Evolutionary conservation across 257 asterid genomes (phyloP), one percentile per base, ranked within the genome.

Genomic region (Jacaranda mimosifolia): DNA sequence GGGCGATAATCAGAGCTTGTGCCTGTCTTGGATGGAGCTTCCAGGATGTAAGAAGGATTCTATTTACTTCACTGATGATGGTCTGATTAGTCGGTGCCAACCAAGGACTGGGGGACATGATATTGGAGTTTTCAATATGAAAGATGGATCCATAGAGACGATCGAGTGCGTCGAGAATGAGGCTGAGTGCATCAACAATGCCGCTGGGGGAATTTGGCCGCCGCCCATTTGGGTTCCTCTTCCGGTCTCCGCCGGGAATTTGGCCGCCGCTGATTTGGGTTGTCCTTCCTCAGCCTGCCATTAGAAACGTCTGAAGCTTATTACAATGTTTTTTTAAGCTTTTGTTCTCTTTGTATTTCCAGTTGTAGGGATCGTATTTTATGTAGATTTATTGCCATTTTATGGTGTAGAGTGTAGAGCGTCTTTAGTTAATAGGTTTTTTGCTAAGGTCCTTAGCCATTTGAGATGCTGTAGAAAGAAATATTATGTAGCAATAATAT

Each of bases 1-100:
- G 26, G 74, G 74, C 19, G 11, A 49, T 13, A 68, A 68, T 68
- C 46, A 68, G 60, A 68, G 74, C 46, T 48, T 48, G 74, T 68
- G 42, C 11, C 13, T 68, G 13, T 68, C 62, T 48, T 13, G 62
- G 3, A 19, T 4, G 74, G 62, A 48, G 74, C 15, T 68, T 48
- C 9, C n/a, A 4, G 59, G 74, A 26, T 26, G 53, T 68, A 2
- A 8, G 21, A 4, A 4, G 13, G 46, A 68, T 13, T 26, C 45
- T 48, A 18, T 68, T 68, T 68, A 48, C 62, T 68, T 68, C 46
- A 68, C 45, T 3, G 74, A 68, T 26, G 74, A 49, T 49, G 10
- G 17, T 7, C 14, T 35, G 11, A 1, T 26, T 21, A 46, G 39
- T 3, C 19, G 26, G 12, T 1, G 21, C 0, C 62, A 68, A 4